These are phyloP conservation scores for Aspergillus steynii DNA, from an alignment of 495 filamentous ascomycete genomes.

Conservation along the genomic window DNA sequence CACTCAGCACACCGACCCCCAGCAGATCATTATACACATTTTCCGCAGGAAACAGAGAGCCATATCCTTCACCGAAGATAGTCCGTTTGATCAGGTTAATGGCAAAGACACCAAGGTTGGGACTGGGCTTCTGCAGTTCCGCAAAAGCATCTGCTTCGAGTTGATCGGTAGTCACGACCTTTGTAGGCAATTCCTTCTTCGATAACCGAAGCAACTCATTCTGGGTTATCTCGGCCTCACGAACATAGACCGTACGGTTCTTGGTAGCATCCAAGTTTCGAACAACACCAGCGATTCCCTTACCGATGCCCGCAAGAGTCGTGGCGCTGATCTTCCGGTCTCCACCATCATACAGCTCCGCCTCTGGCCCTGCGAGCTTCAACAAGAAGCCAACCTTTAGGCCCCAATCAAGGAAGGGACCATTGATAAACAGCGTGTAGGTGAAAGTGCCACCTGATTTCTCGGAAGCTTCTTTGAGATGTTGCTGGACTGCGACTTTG, in stretches of 20 bases:
- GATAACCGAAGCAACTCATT: constrained; percentile 52
- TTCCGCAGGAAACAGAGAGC: constrained; percentile 32
- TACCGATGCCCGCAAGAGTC: constrained; percentile 47
- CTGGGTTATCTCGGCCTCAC: constrained; percentile 53
- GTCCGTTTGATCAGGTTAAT: constrained; percentile 41
- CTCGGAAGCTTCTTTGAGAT: constrained; percentile 43
- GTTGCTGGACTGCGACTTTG: constrained; percentile 52
- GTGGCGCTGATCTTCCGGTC: constrained; percentile 49
- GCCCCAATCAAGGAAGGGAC: constrained; percentile 55
- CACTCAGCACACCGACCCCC: constrained; percentile 33
- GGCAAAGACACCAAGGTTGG: constrained; percentile 34
- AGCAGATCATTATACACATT: constrained; percentile 39
- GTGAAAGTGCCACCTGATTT: constrained; percentile 34
- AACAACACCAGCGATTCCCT: constrained; percentile 49
- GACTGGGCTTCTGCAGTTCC: constrained; percentile 31
- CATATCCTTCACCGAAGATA: constrained; percentile 46
- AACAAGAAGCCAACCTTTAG: constrained; percentile 38
- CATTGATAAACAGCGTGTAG: constrained; percentile 53
- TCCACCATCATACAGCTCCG: constrained; percentile 54
- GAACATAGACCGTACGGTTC: constrained; percentile 51
- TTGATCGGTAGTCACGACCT: constrained; percentile 38
- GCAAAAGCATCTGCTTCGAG: constrained; percentile 44
- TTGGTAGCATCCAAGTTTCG: constrained; percentile 52
- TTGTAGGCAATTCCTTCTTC: constrained; percentile 49
- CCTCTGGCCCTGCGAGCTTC: constrained; percentile 43